Percentiles rank a stretch among this genome's conserved stretches.
phyloP scores from a whole-genome alignment of 306 rosid species.

The Dryas alaskensis region DNA sequence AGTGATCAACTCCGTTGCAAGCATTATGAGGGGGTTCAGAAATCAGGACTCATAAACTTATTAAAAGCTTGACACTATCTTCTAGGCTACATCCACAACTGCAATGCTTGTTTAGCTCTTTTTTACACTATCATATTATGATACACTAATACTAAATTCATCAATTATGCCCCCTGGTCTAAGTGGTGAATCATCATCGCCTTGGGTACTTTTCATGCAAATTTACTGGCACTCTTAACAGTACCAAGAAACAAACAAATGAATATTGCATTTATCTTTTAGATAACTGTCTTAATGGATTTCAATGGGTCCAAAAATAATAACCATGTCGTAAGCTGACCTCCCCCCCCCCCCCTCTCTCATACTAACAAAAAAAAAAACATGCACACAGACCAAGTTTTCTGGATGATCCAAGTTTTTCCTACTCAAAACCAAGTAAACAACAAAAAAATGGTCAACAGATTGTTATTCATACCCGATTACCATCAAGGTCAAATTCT shows the following conservation, averaged over 20 bases:
- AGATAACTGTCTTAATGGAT: too few species aligned
- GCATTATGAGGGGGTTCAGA: background rate
- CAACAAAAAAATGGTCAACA: constrained; percentile 6
- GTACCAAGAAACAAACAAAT: too few species aligned
- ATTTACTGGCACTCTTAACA: too few species aligned
- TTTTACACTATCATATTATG: background rate
- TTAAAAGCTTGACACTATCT: constrained; percentile 1
- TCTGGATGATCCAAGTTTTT: background rate
- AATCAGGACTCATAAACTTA: background rate
- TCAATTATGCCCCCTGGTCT: background rate
- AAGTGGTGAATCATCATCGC: background rate
- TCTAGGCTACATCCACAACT: background rate
- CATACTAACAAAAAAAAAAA: too few species aligned
- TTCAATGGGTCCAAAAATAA: too few species aligned
- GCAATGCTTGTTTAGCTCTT: background rate
- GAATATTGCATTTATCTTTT: too few species aligned
- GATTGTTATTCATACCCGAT: constrained; percentile 61
- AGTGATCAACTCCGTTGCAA: background rate
- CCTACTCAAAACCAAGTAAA: constrained; percentile 1
- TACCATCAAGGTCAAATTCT: constrained; percentile 96
- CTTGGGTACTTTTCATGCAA: background rate
- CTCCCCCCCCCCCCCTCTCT: too few species aligned
- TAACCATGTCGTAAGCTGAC: too few species aligned
- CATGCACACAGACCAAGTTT: background rate
- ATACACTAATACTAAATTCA: background rate